Percentiles rank a stretch among this genome's conserved stretches.
phyloP scores from a whole-genome alignment of 2,329 filamentous ascomycete species.

The Zopfia rhizophila region DNA sequence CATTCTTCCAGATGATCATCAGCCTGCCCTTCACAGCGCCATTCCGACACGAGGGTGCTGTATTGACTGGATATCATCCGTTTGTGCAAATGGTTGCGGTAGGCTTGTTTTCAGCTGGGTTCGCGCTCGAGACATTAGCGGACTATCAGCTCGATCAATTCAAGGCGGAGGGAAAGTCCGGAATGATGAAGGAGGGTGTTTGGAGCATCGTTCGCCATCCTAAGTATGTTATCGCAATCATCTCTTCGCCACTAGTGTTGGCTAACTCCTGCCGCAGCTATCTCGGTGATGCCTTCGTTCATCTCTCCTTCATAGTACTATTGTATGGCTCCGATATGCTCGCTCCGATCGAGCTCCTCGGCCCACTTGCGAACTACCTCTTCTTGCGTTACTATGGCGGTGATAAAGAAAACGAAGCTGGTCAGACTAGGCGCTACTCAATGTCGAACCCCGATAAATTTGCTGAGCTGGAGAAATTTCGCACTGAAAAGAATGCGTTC shows the following conservation, averaged over 20 bases:
- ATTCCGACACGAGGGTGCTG: constrained; percentile 59
- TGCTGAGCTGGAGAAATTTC: constrained; percentile 63
- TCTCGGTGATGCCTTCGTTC: constrained; percentile 68
- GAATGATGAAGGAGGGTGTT: constrained; percentile 66
- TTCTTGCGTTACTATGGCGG: constrained; percentile 68
- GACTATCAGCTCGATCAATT: constrained; percentile 67
- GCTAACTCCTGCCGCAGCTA: constrained; percentile 57
- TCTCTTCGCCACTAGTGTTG: constrained; percentile 7
- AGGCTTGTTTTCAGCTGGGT: constrained; percentile 66
- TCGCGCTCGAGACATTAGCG: constrained; percentile 66
- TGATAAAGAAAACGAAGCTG: constrained; percentile 65
- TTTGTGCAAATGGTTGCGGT: constrained; percentile 57
- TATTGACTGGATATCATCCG: constrained; percentile 50
- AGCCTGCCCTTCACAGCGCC: constrained; percentile 67
- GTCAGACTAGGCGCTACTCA: constrained; percentile 64
- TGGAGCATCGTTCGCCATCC: constrained; percentile 71
- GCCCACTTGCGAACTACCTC: constrained; percentile 67
- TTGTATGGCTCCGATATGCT: constrained; percentile 66
- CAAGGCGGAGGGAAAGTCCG: constrained; percentile 53
- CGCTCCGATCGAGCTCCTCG: constrained; percentile 65
- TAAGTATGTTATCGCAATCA: constrained; percentile 61
- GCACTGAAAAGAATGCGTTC: constrained; percentile 67
- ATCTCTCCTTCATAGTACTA: constrained; percentile 68
- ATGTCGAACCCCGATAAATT: constrained; percentile 63
- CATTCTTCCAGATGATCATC: constrained; percentile 66